These are phyloP conservation scores for Termitomyces sp. DNA, from an alignment of 768 basidiomycete genomes.

Conservation along the genomic window DNA sequence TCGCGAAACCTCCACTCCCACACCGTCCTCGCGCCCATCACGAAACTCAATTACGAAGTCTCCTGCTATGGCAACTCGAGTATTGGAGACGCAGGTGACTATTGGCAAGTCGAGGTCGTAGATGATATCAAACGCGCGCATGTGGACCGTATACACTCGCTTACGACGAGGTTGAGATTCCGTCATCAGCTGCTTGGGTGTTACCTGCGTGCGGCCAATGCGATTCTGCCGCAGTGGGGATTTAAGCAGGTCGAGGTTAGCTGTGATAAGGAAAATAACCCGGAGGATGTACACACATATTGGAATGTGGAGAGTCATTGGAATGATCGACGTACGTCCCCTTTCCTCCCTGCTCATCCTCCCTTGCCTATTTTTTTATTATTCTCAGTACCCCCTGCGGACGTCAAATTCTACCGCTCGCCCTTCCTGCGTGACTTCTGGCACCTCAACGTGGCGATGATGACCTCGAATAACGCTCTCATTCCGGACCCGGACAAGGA, in stretches of 20 bases:
- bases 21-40: slow-evolving; percentile 77
- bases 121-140: slow-evolving; percentile 65
- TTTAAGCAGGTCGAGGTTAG: slow-evolving; percentile 98
- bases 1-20: slow-evolving; percentile 93
- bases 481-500: slow-evolving; percentile 98
- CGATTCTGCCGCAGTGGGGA: slow-evolving; percentile 93
- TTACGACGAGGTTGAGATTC: slow-evolving; percentile 89
- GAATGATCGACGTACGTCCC: slow-evolving; percentile 83
- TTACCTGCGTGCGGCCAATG: slow-evolving; percentile 86
- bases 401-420: slow-evolving; percentile 80
- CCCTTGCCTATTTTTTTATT: neutral
- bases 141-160: slow-evolving; percentile 75
- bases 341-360: neutral
- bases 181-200: slow-evolving; percentile 74
- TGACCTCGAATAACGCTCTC: slow-evolving; percentile 98
- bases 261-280: slow-evolving; percentile 85
- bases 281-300: slow-evolving; percentile 77
- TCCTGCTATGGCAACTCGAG: slow-evolving; percentile 91
- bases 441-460: slow-evolving; percentile 99
- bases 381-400: slow-evolving; percentile 68
- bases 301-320: slow-evolving; percentile 99
- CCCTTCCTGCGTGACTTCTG: slow-evolving; percentile 97
- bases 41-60: slow-evolving; percentile 88
- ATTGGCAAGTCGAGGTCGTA: slow-evolving; percentile 92
- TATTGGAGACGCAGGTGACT: slow-evolving; percentile 82